Evolutionary conservation across 2,329 filamentous ascomycete genomes (phyloP), one percentile per base, ranked within the genome.

Genomic region (Exophiala calicioides): DNA sequence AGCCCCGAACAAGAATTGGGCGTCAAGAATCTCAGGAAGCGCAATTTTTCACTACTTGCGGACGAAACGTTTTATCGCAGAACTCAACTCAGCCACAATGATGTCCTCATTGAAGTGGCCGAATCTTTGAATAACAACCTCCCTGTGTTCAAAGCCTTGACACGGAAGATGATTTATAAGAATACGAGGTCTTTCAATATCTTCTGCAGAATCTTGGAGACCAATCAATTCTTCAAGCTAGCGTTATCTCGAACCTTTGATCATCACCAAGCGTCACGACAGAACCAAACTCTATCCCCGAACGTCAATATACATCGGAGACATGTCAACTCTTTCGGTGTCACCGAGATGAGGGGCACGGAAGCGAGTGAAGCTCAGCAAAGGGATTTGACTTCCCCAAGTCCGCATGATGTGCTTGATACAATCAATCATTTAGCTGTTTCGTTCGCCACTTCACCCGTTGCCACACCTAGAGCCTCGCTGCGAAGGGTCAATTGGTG

Each of bases 401-500:
- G 5, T 3, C 31, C 49, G 16, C 29, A 30, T 8, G 37, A 53
- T 31, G 52, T 41, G 12, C 21, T 55, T 19, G 50, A 45, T 20
- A 16, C 53, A 1, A 30, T 57, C 23, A 42, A 53, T 19, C 39
- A 51, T 26, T 37, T 57, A 1, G 55, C 55, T 12, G 35, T 55
- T 4, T 52, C 52, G 5, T 55, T 55, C 30, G 52, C 55, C 1
- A 46, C 50, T 3, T 35, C 49, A 4, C 24, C 46, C 1, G 49
- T 50, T 3, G 31, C 38, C 3, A 49, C 30, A 6, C 64, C 71
- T 0, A 66, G 67, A n/a, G 61, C 63, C 8, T 67, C 75, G 0
- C 75, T 71, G 47, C 62, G 68, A n/a, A 57, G 72, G 20, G 69
- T 78, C 5, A 67, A 70, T 54, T 70, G 70, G 61, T 69, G 73